Evolutionary conservation across 108 stramenopile genomes (phyloP), one percentile per base, ranked within the genome.

Genomic region (Skeletonema costatum): DNA sequence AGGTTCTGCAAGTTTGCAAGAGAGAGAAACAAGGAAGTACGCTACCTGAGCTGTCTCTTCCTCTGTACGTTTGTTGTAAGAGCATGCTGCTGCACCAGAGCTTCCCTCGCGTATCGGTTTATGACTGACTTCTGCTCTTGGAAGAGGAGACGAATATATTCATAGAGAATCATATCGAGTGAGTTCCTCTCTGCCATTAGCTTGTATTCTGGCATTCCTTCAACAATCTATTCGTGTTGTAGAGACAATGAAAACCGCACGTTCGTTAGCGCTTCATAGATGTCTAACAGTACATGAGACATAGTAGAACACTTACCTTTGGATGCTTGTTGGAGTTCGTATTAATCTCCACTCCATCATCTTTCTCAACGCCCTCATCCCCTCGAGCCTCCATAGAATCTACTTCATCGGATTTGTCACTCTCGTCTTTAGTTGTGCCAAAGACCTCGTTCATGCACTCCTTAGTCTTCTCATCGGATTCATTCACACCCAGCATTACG

Each of bases 241-340:
- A n/a, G 32, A 36, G 11, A 58, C 29, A 32, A 36, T 19, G 2
- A 7, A 46, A 66, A 60, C 2, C 44, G 3, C 16, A n/a, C 44
- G 5, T 46, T 46, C 16, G 14, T 46, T 46, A 46, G 44, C 44
- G 11, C 16, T 11, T 46, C 16, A 16, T 46, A n/a, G 16, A 3
- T 11, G 16, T 46, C 16, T n/a, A 16, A 46, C n/a, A n/a, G 16
- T 3, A n/a, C 44, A n/a, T n/a, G 2, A n/a, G 14, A n/a, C 0
- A 46, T 51, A 13, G 62, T 60, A 36, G 75, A 67, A 46, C 58
- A 50, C 78, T 48, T 38, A 80, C 79, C 73, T 81, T 81, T 32
- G 80, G 80, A 58, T 81, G 80, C n/a, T 59, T 70, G 58, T 81
- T 81, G 12, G 80, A 81, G 67, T 81, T 81, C 69, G 66, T 81